Base-by-base conservation (phyloP, 2,329 filamentous ascomycete genomes). In the Exophiala phaeomuriformis region DNA sequence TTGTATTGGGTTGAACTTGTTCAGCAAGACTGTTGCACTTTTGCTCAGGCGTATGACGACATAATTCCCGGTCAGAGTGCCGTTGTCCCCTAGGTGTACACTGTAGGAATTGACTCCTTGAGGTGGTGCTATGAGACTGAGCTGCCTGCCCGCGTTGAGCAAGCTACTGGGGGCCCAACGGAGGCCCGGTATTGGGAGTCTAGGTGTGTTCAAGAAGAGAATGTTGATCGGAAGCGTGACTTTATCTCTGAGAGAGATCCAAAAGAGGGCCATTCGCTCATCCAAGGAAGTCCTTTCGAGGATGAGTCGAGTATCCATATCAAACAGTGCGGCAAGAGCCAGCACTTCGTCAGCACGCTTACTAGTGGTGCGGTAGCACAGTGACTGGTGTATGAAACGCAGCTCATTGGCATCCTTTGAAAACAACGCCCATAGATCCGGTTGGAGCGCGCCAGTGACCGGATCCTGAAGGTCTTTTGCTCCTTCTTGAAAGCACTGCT, bases 231-330 rank as follows among this genome's bases (percentile, higher is more conserved):
- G 47, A 7, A 51, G 41, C 8, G 28, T 30, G 29, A 55, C 47
- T 35, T 40, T 48, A 7, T 44, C 37, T 1, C 33, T 12, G 7
- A 51, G 36, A 33, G 48, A 33, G 19, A 47, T 47, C 52, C 51
- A 53, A 27, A 55, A 51, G 2, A 55, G 47, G 27, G 52, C 42
- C 52, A 55, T 55, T 27, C 52, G 42, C 3, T 55, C 52, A 31
- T 55, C 48, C 19, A 51, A 28, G 12, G 31, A 44, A 28, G 27
- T 39, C 31, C 27, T 40, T 5, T 51, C 41, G 28, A 50, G 12
- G 10, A 51, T 46, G 28, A 6, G 35, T 35, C 37, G 9, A n/a
- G 30, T 31, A n/a, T 53, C 45, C 10, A 48, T 30, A n/a, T 35
- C 39, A 12, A 53, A 53, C 8, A 48, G 51, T 12, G 45, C 36